These are phyloP conservation scores for Trapa bicornis DNA, from an alignment of 345 rosid species.

Conservation along the genomic window DNA sequence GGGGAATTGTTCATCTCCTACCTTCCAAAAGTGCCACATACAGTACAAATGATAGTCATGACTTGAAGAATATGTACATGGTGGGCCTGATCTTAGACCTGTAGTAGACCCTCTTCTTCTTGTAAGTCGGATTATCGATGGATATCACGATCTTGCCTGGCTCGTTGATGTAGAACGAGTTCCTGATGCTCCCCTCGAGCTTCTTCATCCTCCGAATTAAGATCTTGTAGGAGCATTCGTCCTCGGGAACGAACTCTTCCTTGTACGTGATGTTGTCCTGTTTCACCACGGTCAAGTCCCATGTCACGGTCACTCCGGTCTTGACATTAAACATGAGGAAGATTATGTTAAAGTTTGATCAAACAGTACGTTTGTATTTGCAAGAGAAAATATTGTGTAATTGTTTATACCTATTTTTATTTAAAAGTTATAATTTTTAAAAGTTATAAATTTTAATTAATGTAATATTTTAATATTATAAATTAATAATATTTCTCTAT, in stretches of 20 bases:
- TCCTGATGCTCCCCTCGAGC: conserved; percentile 23
- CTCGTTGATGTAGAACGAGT: conserved; percentile 41
- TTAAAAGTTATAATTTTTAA: no score
- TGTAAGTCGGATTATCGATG: conserved; percentile 21
- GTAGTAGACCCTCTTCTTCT: conserved; percentile 36
- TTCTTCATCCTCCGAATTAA: conserved; percentile 24
- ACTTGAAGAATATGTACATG: conserved; percentile 11
- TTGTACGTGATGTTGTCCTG: conserved; percentile 32
- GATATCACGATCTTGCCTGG: conserved; percentile 42
- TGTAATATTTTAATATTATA: no score
- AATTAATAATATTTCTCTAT: no score
- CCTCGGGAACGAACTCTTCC: conserved; percentile 52
- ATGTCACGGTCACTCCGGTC: conserved; percentile 34
- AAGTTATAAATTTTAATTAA: no score
- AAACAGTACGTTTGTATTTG: no score
- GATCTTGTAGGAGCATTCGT: conserved; percentile 47
- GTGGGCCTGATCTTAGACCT: conserved; percentile 38
- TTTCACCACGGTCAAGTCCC: conserved; percentile 47
- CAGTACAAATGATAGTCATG: not conserved
- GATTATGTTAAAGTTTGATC: no score
- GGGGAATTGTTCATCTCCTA: no score
- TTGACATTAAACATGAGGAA: not conserved
- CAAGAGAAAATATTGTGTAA: no score
- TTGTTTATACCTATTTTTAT: no score
- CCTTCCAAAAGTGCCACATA: no score